Percentiles rank a stretch among this genome's conserved stretches.
Evolutionary conservation across 2,329 filamentous ascomycete species (phyloP).

Genomic region (Aspergillus thermomutatus): DNA sequence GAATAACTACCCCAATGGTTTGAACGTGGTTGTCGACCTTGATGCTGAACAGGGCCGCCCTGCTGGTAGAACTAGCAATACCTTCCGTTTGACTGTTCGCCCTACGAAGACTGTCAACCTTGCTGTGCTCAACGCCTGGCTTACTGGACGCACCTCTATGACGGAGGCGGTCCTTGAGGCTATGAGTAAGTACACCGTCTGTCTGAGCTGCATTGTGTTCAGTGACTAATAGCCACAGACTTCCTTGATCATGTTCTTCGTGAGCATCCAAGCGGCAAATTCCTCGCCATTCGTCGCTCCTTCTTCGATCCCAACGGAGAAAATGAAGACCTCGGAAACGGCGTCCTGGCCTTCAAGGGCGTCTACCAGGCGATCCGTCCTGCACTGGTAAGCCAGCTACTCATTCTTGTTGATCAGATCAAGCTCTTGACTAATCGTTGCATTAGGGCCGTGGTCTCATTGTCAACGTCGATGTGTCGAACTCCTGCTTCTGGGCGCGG

Average conservation of each 20-base stretch:
- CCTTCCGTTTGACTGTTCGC: conserved; percentile 60
- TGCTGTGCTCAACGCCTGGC: conserved; percentile 61
- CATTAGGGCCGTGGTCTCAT: conserved; percentile 61
- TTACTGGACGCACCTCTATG: conserved; percentile 58
- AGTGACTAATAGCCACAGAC: conserved; percentile 39
- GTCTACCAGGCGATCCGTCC: conserved; percentile 83
- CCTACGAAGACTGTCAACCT: conserved; percentile 69
- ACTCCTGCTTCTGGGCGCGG: conserved; percentile 78
- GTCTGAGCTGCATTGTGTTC: background rate
- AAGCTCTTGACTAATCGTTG: conserved; percentile 22
- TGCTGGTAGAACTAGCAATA: conserved; percentile 41
- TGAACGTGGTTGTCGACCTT: conserved; percentile 65
- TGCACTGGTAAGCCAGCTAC: conserved; percentile 52
- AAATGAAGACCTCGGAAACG: conserved; percentile 56
- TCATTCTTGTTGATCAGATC: conserved; percentile 2
- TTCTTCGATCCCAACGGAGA: conserved; percentile 65
- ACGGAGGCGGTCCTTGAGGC: conserved; percentile 70
- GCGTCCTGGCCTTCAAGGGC: conserved; percentile 78
- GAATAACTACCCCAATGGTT: conserved; percentile 39
- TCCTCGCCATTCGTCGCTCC: conserved; percentile 72
- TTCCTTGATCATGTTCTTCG: conserved; percentile 89
- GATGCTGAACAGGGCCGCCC: conserved; percentile 60
- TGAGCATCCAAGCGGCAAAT: conserved; percentile 66
- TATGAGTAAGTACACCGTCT: conserved; percentile 55
- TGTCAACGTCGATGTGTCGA: conserved; percentile 87